phyloP scores from a whole-genome alignment of 306 rosid genomes.

The Benincasa hispida region DNA sequence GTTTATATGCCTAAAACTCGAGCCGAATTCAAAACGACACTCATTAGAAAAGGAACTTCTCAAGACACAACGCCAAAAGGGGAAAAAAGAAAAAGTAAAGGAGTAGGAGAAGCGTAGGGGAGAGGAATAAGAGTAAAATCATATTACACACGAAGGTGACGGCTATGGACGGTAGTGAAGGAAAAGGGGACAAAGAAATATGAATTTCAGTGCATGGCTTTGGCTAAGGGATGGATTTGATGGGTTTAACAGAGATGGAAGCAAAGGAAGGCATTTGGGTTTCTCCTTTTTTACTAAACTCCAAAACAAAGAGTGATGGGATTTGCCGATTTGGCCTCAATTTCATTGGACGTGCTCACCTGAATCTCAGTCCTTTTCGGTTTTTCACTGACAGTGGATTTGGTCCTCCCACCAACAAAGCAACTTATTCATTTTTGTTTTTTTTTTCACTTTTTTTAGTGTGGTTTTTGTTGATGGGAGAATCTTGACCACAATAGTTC shows the following conservation, averaged over 20 bases:
- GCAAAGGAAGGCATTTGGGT: not conserved
- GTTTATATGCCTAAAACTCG: no score
- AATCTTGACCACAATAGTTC: no score
- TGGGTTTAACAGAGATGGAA: no score
- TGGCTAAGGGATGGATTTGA: not conserved
- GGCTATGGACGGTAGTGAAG: not conserved
- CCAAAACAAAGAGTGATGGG: not conserved
- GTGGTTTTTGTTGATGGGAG: no score
- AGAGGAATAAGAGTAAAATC: no score
- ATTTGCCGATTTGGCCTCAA: not conserved
- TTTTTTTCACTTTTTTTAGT: no score
- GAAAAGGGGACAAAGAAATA: not conserved
- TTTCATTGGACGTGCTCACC: not conserved
- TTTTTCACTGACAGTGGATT: not conserved
- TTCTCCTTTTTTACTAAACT: not conserved
- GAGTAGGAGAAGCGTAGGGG: not conserved
- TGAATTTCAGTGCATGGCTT: not conserved
- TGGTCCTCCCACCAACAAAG: not conserved
- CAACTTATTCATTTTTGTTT: not conserved
- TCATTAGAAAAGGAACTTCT: not conserved
- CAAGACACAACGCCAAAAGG: not conserved
- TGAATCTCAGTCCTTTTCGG: not conserved
- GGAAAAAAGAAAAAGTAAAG: not conserved
- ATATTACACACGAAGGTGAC: not conserved
- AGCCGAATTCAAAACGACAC: no score